A percentile compares a stretch with the other conserved stretches of the same genome.
These are phyloP conservation scores for Aspergillus sp. DNA, from an alignment of 2,329 filamentous ascomycete species.

Conservation along the genomic window DNA sequence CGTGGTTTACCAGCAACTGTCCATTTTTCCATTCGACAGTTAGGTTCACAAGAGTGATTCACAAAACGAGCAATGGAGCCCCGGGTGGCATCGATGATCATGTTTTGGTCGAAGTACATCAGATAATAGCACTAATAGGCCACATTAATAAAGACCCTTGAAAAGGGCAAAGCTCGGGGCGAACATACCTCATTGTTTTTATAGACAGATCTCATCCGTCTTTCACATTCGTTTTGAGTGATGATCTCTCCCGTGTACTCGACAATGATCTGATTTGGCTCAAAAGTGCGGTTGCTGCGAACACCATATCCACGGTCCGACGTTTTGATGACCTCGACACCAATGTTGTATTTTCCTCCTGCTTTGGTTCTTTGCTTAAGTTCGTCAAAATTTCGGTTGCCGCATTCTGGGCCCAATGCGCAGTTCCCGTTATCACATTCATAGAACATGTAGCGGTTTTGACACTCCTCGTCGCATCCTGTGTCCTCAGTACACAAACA, in stretches of 20 bases:
- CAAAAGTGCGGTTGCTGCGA: conserved; percentile 81
- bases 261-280: conserved; percentile 90
- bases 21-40: conserved; percentile 98
- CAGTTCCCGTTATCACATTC: conserved; percentile 93
- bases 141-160: conserved; percentile 6
- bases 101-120: conserved; percentile 97
- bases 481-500: conserved; percentile 74
- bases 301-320: conserved; percentile 84
- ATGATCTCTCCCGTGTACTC: conserved; percentile 98
- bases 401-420: conserved; percentile 71
- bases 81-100: conserved; percentile 96
- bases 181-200: conserved; percentile 79
- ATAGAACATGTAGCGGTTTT: conserved; percentile 95
- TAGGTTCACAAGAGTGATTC: conserved; percentile 94
- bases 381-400: conserved; percentile 82
- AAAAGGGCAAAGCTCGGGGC: not conserved
- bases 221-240: conserved; percentile 87
- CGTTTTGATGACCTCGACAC: conserved; percentile 93
- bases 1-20: conserved; percentile 88
- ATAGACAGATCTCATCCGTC: conserved; percentile 88
- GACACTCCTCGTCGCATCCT: conserved; percentile 83
- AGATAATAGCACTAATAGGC: conserved; percentile 80
- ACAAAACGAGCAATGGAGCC: conserved; percentile 96
- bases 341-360: conserved; percentile 83
- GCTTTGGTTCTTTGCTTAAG: conserved; percentile 69